Conservation (phyloP, 306 rosid genomes). For the Hylodesmum podocarpum region DNA sequence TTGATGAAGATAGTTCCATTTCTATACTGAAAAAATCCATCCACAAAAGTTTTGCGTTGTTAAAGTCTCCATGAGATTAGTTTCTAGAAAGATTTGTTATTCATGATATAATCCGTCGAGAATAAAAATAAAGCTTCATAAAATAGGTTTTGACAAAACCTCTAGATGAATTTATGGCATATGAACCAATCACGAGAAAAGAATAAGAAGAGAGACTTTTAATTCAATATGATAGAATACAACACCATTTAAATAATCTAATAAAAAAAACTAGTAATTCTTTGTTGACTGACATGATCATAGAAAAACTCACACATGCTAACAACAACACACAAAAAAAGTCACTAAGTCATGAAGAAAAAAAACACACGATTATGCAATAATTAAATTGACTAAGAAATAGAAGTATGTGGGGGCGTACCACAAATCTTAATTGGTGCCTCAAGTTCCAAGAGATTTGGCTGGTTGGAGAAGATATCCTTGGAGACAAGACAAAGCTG, state of each 20-base stretch:
- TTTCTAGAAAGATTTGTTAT: not conserved
- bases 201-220: not conserved
- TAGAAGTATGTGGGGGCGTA: slow-evolving; percentile 26
- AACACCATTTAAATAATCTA: not conserved
- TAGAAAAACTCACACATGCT: not conserved
- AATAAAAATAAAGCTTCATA: not conserved
- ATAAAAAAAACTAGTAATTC: not conserved
- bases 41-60: not conserved
- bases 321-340: not conserved
- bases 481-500: slow-evolving; percentile 74
- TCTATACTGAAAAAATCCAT: not conserved
- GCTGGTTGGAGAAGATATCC: slow-evolving; percentile 71
- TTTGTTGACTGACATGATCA: too few relatives aligned
- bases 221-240: not conserved
- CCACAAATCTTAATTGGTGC: slow-evolving; percentile 93
- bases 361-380: not conserved
- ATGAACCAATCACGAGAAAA: not conserved
- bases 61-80: not conserved
- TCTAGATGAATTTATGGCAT: not conserved
- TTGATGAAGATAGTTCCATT: not conserved
- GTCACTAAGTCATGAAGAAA: slow-evolving; percentile 22
- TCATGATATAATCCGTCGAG: not conserved
- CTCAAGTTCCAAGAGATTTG: slow-evolving; percentile 81
- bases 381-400: not conserved
- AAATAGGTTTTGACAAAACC: not conserved